Percentiles rank a stretch among this genome's conserved stretches.
These are phyloP conservation scores for Epithele typhae DNA, from an alignment of 768 basidiomycete genomes.

Conservation along the genomic window DNA sequence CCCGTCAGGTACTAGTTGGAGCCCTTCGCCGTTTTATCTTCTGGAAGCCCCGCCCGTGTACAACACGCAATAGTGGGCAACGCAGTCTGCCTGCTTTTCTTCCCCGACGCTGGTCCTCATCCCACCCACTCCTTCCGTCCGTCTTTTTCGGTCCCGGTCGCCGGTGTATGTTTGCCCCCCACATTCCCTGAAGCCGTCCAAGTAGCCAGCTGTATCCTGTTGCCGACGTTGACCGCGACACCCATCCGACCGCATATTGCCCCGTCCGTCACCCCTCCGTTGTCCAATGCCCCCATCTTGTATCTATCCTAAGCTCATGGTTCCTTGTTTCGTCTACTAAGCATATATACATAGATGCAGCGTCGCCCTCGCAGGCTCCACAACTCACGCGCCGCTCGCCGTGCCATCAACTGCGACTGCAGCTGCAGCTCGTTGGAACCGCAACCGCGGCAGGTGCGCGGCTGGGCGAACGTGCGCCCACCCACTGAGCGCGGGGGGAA, in stretches of 20 bases:
- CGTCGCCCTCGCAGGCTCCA: too few relatives aligned
- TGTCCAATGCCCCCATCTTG: conserved; percentile 11
- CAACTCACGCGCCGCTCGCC: too few relatives aligned
- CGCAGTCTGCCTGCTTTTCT: conserved; percentile 3
- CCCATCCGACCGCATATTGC: conserved; percentile 3
- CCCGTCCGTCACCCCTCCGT: not conserved
- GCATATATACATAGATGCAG: conserved; percentile 17
- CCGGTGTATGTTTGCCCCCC: not conserved
- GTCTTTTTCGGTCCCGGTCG: not conserved
- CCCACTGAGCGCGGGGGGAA: too few relatives aligned
- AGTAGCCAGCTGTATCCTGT: not conserved
- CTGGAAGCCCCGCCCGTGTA: conserved; percentile 24
- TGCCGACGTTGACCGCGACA: conserved; percentile 15
- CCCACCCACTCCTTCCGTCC: conserved; percentile 3
- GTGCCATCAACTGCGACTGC: too few relatives aligned
- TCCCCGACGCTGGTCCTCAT: not conserved
- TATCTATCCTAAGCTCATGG: conserved; percentile 16
- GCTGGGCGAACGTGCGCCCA: too few relatives aligned
- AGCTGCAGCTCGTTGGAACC: too few relatives aligned
- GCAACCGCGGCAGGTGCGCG: too few relatives aligned
- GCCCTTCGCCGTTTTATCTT: conserved; percentile 16
- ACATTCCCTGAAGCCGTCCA: not conserved
- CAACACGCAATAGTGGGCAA: conserved; percentile 27
- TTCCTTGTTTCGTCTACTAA: conserved; percentile 15
- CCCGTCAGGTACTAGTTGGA: conserved; percentile 14